Conservation (phyloP, 2,329 filamentous ascomycete genomes). For the Aspergillus sp. region DNA sequence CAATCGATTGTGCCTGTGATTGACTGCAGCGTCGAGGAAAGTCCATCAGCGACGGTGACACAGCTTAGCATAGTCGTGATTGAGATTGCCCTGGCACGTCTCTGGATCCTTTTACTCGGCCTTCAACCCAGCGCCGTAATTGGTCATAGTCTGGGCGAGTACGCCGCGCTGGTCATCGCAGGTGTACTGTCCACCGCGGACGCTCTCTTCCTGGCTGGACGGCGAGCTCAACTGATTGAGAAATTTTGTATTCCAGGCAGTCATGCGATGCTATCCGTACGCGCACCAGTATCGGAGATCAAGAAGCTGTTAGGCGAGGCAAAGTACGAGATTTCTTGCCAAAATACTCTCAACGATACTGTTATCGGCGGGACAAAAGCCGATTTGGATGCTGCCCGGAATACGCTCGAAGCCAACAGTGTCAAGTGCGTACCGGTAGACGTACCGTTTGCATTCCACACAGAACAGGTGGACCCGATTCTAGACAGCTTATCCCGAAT, state of each 20-base stretch:
- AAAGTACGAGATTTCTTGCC: slow-evolving; percentile 61
- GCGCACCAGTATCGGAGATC: slow-evolving; percentile 41
- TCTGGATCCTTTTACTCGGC: slow-evolving; percentile 30
- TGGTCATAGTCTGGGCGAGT: slow-evolving; percentile 43
- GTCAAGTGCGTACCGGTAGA: slow-evolving; percentile 64
- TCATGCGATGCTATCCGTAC: slow-evolving; percentile 66
- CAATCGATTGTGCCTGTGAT: slow-evolving; percentile 24
- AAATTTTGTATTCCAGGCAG: slow-evolving; percentile 65
- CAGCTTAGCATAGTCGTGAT: slow-evolving; percentile 41
- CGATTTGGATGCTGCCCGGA: slow-evolving; percentile 56
- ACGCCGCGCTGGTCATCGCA: slow-evolving; percentile 33
- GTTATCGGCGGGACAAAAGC: slow-evolving; percentile 65
- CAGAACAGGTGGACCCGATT: slow-evolving; percentile 21
- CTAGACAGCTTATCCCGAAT: slow-evolving; percentile 9
- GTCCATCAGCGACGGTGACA: slow-evolving; percentile 12
- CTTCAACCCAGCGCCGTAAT: slow-evolving; percentile 54
- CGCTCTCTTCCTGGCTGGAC: slow-evolving; percentile 65
- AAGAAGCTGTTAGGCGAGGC: slow-evolving; percentile 29
- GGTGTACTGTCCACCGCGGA: slow-evolving; percentile 36
- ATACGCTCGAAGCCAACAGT: slow-evolving; percentile 52
- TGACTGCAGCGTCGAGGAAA: slow-evolving; percentile 40
- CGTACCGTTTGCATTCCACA: slow-evolving; percentile 60
- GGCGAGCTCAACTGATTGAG: slow-evolving; percentile 65
- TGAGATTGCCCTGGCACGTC: slow-evolving; percentile 41
- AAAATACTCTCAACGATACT: slow-evolving; percentile 73